Evolutionary conservation across 345 rosid genomes (phyloP), one percentile per base, ranked within the genome.

Genomic region (Camelina sativa): DNA sequence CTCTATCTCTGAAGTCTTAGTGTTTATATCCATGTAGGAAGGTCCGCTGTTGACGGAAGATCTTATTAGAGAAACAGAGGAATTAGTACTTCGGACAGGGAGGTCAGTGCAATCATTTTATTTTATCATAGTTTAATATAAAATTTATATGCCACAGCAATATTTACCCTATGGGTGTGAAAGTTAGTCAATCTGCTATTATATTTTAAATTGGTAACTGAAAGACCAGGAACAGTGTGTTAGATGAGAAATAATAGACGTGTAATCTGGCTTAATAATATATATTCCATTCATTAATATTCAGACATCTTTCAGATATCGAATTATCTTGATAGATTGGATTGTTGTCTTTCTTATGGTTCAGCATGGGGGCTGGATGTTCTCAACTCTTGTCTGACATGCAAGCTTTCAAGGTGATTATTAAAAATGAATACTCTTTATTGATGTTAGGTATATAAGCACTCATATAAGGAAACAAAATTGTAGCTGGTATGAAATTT

Each of bases 321-420:
- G 55, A 65, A 8, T 62, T 68, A 35, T 62, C 64, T 62, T 78
- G 69, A 71, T 72, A 77, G 35, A 77, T 65, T 77, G 43, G 63
- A 59, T 54, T 71, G 51, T 75, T 75, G 66, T 80, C 67, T 60
- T 79, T 83, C 63, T 62, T 76, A 20, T 82, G 77, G 54, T 78
- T 65, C 86, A 95, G 99, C 83, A 90, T 95, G 74, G 99, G 99
- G 77, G 99, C 97, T 85, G 99, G 97, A 51, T 92, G 99, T 81
- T 95, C 99, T 83, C 99, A 89, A 80, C 96, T 95, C 75, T 88
- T 92, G 44, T 95, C 97, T 69, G 99, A 95, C 86, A 95, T 95
- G 99, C 99, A 95, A 80, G 99, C 97, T 80, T 95, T 92, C 83
- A 92, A 92, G 99, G 97, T 95, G 76, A 65, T 52, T 55, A 69